Evolutionary conservation across 1,284 basidiomycete species (phyloP).

Genomic region (Ustilago bromivora): DNA sequence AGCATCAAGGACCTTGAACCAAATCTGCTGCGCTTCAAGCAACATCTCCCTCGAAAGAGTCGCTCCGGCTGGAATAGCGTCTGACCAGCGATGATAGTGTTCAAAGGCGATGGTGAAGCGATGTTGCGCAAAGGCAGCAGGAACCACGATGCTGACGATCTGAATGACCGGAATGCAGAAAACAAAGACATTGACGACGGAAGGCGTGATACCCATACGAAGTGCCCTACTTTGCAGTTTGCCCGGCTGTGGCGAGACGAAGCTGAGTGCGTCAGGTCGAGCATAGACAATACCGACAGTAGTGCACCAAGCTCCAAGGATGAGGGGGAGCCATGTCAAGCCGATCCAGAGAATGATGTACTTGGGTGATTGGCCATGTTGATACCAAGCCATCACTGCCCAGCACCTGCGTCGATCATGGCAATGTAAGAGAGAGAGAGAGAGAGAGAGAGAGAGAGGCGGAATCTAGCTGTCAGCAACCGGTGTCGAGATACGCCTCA

Average conservation of each 20-base stretch:
- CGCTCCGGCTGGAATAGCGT: constrained; percentile 5
- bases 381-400: constrained; percentile 31
- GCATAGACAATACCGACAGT: constrained; percentile 38
- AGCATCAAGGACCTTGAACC: constrained; percentile 39
- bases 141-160: constrained; percentile 27
- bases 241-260: constrained; percentile 35
- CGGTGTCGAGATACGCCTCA: neutral
- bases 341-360: constrained; percentile 40
- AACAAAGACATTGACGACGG: constrained; percentile 27
- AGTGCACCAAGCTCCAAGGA: constrained; percentile 34
- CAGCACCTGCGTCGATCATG: constrained; percentile 21
- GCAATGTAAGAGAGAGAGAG: neutral
- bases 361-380: constrained; percentile 21
- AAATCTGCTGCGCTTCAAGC: constrained; percentile 41
- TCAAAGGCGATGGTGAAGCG: constrained; percentile 22
- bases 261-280: constrained; percentile 36
- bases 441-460: neutral
- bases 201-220: constrained; percentile 33
- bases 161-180: constrained; percentile 33
- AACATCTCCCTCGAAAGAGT: constrained; percentile 27
- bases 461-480: neutral
- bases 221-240: constrained; percentile 25
- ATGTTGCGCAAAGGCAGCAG: constrained; percentile 21
- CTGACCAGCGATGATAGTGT: constrained; percentile 22
- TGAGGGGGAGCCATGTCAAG: constrained; percentile 36